Evolutionary conservation across 345 rosid genomes (phyloP), one percentile per base, ranked within the genome.

Genomic region (Dipteronia sinensis): DNA sequence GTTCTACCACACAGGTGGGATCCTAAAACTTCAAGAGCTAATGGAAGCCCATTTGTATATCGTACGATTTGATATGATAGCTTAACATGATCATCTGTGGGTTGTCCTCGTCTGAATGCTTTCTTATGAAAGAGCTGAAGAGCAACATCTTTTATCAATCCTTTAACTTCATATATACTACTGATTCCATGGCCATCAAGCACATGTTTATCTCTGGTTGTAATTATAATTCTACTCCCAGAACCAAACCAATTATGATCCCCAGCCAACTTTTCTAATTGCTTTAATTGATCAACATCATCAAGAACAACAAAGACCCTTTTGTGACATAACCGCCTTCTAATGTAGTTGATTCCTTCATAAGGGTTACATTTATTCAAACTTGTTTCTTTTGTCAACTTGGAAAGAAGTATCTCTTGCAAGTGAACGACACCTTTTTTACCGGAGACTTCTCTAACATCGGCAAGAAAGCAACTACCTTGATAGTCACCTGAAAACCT

Each of bases 381-480:
- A 42, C 9, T 38, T 64, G 67, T 61, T 2, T 11, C 2, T 0
- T 6, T 34, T 10, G 62, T 20, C 4, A 80, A 11, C 25, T 64
- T 34, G 4, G 77, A 76, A 0, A 76, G 49, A 38, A 80, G 67
- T 59, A 27, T 19, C 25, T 47, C 47, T 46, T 78, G 73, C 1
- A 82, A 9, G 7, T 5, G 0, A 0, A 7, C 4, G 13, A 61
- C 1, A 40, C 44, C 56, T 1, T 5, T 0, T n/a, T 22, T 2
- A 0, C 11, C 17, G 0, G 0, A 17, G 7, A 3, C 22, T 72
- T 65, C 76, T 68, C 84, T 71, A n/a, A 88, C 74, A 16, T 80
- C 46, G 1, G 61, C 10, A 2, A 87, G 76, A 77, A 89, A 87
- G 53, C 77, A 70, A 7, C 83, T 66, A 0, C 51, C 69, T 65